Evolutionary conservation across 2,329 filamentous ascomycete genomes (phyloP).

Genomic region (Trichoderma gracile): DNA sequence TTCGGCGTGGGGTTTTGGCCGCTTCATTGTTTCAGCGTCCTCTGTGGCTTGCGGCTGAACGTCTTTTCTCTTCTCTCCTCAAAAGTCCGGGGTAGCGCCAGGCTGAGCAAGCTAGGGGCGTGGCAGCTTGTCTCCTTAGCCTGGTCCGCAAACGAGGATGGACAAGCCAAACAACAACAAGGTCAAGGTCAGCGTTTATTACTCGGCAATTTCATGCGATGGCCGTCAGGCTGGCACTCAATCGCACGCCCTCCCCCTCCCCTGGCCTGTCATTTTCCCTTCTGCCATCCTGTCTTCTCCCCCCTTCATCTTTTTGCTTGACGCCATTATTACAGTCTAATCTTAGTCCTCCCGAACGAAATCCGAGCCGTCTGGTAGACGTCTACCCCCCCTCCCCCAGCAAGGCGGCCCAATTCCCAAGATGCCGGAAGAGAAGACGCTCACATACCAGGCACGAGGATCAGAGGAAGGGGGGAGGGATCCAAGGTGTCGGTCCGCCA

Average conservation of each 20-base stretch:
- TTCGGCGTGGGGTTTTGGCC: too few relatives aligned
- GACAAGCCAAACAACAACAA: too few relatives aligned
- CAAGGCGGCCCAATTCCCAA: constrained; percentile 7
- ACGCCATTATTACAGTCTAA: constrained; percentile 13
- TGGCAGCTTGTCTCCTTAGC: background rate
- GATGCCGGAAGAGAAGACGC: constrained; percentile 8
- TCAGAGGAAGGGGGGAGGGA: background rate
- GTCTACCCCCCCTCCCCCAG: background rate
- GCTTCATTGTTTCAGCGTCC: background rate
- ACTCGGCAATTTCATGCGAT: background rate
- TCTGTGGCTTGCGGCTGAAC: constrained; percentile 6
- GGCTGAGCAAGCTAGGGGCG: constrained; percentile 8
- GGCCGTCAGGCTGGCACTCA: background rate
- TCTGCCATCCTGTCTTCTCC: too few relatives aligned
- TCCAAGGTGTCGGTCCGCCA: background rate
- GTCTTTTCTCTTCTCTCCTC: background rate
- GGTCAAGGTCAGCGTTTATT: background rate
- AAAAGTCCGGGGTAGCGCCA: background rate
- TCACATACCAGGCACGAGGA: constrained; percentile 11
- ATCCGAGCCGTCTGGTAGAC: background rate
- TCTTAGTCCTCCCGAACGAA: constrained; percentile 17
- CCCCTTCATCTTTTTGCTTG: constrained; percentile 16
- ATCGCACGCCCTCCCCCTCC: background rate
- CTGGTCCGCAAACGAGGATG: too few relatives aligned
- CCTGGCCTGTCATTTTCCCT: background rate